Evolutionary conservation across 2,329 filamentous ascomycete genomes (phyloP), one percentile per base, ranked within the genome.

Genomic region (Penicillium expansum): DNA sequence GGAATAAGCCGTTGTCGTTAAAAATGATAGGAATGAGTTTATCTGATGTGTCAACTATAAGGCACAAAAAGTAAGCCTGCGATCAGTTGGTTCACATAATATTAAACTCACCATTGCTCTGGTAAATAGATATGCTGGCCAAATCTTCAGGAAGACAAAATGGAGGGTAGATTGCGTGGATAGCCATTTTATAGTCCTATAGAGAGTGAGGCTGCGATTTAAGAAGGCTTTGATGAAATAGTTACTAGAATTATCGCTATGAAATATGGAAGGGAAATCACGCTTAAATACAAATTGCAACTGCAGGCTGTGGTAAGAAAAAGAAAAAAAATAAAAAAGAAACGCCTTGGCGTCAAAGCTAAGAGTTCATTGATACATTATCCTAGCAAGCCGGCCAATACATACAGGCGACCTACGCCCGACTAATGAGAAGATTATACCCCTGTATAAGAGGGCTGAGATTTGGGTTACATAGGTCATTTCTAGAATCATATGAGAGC

Each of bases 1-100:
- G 58, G 32, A 64, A 61, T 5, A n/a, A n/a, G 4, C 57, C 49
- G 32, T 57, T 61, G 35, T 56, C 51, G 4, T 38, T 52, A 24
- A 62, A 65, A 2, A 49, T 8, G 39, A 35, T 27, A 16, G 52
- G 18, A 0, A 35, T 33, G 37, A 45, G 20, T 9, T 5, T 41
- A 30, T 32, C 41, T 18, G 24, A 11, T n/a, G 30, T 37, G 10
- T 33, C 22, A 29, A 24, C 45, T 48, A n/a, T n/a, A n/a, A 13
- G 8, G 1, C n/a, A 24, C 10, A 16, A 35, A 30, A 27, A 0
- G 30, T 48, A 13, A 48, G 16, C 9, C 35, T 14, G 13, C 2
- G 3, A 13, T 37, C 4, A 18, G 14, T 18, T 13, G 29, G 6
- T 27, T 38, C 22, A 18, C n/a, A 49, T n/a, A 29, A 18, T 24